phyloP scores from a whole-genome alignment of 345 rosid species.

The Arabis alpina region DNA sequence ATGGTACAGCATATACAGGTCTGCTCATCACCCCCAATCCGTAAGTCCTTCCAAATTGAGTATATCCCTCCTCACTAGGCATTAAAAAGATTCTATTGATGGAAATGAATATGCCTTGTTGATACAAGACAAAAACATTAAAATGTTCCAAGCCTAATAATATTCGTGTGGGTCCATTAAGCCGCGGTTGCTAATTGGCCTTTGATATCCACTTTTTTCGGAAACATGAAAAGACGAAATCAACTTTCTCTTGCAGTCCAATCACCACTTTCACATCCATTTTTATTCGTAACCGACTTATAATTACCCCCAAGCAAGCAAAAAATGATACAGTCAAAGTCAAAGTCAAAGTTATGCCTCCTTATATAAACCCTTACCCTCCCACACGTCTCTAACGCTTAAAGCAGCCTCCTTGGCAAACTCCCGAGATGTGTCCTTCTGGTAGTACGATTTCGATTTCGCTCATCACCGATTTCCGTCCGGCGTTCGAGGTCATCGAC shows the following conservation, averaged over 20 bases:
- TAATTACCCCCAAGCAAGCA: too few relatives aligned
- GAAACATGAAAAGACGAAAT: neutral
- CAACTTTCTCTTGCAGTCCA: slow-evolving; percentile 2
- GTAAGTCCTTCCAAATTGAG: too few relatives aligned
- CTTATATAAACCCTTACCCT: slow-evolving; percentile 36
- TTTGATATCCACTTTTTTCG: too few relatives aligned
- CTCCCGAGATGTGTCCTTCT: slow-evolving; percentile 54
- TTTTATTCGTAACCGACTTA: too few relatives aligned
- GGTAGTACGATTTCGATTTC: slow-evolving; percentile 37
- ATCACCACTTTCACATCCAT: too few relatives aligned
- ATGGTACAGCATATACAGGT: neutral
- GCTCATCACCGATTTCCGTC: slow-evolving; percentile 39
- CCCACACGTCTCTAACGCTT: slow-evolving; percentile 21
- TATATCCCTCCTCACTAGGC: too few relatives aligned
- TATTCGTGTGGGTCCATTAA: slow-evolving; percentile 1
- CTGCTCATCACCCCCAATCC: too few relatives aligned
- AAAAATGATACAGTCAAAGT: slow-evolving; percentile 18
- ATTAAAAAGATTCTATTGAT: neutral
- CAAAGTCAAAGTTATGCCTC: slow-evolving; percentile 27
- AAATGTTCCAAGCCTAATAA: too few relatives aligned
- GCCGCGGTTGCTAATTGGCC: neutral
- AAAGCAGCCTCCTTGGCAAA: slow-evolving; percentile 10
- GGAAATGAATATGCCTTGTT: neutral
- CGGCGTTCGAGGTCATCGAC: slow-evolving; percentile 86
- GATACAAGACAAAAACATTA: too few relatives aligned